Base-by-base conservation (phyloP, 305 asterid genomes). In the Fraxinus dipetala region DNA sequence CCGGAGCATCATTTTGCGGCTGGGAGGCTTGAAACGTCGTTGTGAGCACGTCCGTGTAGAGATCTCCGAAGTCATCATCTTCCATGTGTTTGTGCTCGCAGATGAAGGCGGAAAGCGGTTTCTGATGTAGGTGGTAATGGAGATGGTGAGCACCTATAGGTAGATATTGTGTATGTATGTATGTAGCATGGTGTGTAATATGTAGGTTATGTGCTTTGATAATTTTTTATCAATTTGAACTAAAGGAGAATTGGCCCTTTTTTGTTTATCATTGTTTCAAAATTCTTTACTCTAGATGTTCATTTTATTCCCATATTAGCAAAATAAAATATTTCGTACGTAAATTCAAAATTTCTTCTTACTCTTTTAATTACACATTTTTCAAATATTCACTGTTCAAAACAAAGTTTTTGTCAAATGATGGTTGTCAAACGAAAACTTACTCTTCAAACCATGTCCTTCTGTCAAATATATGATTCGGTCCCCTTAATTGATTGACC, bases 11-110 rank as follows among this genome's bases (percentile, higher is more conserved):
- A 59, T 82, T 5, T 76, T 70, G 75, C 4, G 24, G 78, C 77
- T 56, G 78, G 40, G 80, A 91, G 20, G 88, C 72, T 48, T 83
- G 89, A 80, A 83, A 51, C 89, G 94, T 73, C 56, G 92, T 36
- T 87, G 89, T 56, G 45, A 90, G 92, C 38, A 96, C 98, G 76
- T 96, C 98, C 0, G 99, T 89, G 85, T 96, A 96, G 34, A 96
- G 98, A 92, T 96, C 99, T 79, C 99, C 99, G 88, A 96, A 96
- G 89, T 94, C 99, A 85, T 94, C 98, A 81, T 94, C 98, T 82
- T 94, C 99, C 99, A 93, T 94, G 75, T 56, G 80, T 61, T 87
- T 18, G 83, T 38, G 83, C 78, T 85, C 83, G 82, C 70, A 76
- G 28, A 51, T 80, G 81, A 83, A 78, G 77, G 73, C 70, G 75